Percentiles rank a stretch among this genome's conserved stretches.
phyloP scores from a whole-genome alignment of 345 rosid species.

The Mercurialis annua region DNA sequence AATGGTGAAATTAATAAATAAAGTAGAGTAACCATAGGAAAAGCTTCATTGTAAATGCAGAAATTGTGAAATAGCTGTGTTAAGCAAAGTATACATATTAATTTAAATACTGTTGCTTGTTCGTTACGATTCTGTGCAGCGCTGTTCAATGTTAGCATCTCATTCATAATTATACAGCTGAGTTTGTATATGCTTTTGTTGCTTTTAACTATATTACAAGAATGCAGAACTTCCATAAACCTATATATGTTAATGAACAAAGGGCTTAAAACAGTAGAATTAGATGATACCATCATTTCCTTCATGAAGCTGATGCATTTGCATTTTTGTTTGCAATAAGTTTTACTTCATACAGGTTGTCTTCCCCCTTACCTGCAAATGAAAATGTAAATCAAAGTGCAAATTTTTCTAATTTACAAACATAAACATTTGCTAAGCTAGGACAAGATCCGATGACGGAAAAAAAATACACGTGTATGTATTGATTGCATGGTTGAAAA shows the following conservation, averaged over 20 bases:
- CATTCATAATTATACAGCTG: not conserved
- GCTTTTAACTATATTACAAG: slow-evolving; percentile 1
- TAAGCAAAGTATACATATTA: not conserved
- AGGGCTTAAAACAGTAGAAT: not conserved
- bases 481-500: not conserved
- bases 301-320: slow-evolving; percentile 36
- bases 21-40: not conserved
- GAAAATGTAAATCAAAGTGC: not conserved
- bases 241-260: not conserved
- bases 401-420: not conserved
- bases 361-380: slow-evolving; percentile 64
- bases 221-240: not conserved
- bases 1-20: not conserved
- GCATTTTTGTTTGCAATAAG: slow-evolving; percentile 57
- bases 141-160: not conserved
- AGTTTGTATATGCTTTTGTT: not conserved
- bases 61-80: too few species aligned
- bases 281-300: slow-evolving; percentile 4
- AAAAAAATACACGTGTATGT: too few species aligned
- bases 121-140: not conserved
- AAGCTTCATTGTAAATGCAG: not conserved
- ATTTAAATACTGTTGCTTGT: not conserved
- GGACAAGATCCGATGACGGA: not conserved
- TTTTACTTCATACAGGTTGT: slow-evolving; percentile 65
- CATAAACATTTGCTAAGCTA: not conserved